Evolutionary conservation across 306 rosid species (phyloP), one percentile per base, ranked within the genome.

Genomic region (Pterocarpus santalinus): DNA sequence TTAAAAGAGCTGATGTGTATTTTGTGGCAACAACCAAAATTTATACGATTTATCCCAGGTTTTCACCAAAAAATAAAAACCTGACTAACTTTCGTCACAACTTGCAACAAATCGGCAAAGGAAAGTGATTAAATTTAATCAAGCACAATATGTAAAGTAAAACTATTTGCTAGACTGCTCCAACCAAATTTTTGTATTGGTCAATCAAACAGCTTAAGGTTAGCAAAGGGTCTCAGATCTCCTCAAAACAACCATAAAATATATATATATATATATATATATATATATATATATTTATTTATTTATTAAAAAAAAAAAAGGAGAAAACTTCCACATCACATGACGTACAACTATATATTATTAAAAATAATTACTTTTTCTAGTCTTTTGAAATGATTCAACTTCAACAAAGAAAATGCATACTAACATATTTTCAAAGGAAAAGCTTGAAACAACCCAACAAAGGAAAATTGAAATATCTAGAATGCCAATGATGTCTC

Each of bases 401-500:
- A 22, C 28, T 22, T 22, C 28, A 22, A 22, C 28, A 22, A 22
- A 22, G 28, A 22, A 22, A 22, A 22, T 22, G 28, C 28, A 22
- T 22, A 22, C 28, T 22, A 22, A 22, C 28, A 22, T 22, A 22
- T 22, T 22, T 22, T 49, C 66, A 76, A 41, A 38, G 39, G 12
- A 39, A 13, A 65, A 22, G 57, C 28, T 22, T 22, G 51, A 66
- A 79, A 73, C 63, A 71, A 36, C n/a, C 30, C 33, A 62, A 51
- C 36, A 41, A 61, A 34, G 65, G 81, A 63, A 80, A 58, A n/a
- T 69, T 56, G 62, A 81, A 77, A 81, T 62, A 72, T 76, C 60
- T 51, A 77, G 14, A 46, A n/a, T 5, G 61, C 67, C 35, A 34
- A 68, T 7, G 58, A 30, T n/a, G 58, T 51, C 28, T 17, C 41